A percentile compares a stretch with the other conserved stretches of the same genome.
Evolutionary conservation across 192 early-diverging fungal genomes (phyloP).

Genomic region (Gonapodya prolifera): DNA sequence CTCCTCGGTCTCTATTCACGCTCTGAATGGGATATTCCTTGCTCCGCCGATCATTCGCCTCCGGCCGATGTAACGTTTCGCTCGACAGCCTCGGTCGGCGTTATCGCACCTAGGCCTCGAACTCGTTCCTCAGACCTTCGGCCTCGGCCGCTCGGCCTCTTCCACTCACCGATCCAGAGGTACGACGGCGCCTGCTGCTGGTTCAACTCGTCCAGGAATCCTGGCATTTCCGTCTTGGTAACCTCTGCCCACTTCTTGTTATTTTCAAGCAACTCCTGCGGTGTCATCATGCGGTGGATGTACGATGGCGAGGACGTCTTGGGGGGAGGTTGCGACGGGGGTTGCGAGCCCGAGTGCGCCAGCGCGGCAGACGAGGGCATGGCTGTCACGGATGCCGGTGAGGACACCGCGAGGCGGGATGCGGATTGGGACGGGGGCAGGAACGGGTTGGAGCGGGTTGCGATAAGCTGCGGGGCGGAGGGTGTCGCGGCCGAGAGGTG

Average conservation of each 20-base stretch:
- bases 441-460: not conserved
- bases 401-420: not conserved
- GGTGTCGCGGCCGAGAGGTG: not conserved
- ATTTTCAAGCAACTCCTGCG: constrained; percentile 19
- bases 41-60: too few relatives aligned
- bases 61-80: too few relatives aligned
- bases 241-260: constrained; percentile 25
- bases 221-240: constrained; percentile 35
- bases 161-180: constrained; percentile 63
- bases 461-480: not conserved
- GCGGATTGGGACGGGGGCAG: not conserved
- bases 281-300: constrained; percentile 8
- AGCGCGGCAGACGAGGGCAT: not conserved
- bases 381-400: not conserved
- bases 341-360: not conserved
- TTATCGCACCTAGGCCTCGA: too few relatives aligned
- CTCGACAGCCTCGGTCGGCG: too few relatives aligned
- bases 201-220: constrained; percentile 59
- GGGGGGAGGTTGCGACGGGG: not conserved
- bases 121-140: too few relatives aligned
- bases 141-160: too few relatives aligned
- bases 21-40: too few relatives aligned
- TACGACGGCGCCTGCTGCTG: constrained; percentile 69
- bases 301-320: not conserved
- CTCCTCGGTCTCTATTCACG: too few relatives aligned